Conservation (phyloP, 2,329 filamentous ascomycete species). For the Aspergillus tanneri region DNA sequence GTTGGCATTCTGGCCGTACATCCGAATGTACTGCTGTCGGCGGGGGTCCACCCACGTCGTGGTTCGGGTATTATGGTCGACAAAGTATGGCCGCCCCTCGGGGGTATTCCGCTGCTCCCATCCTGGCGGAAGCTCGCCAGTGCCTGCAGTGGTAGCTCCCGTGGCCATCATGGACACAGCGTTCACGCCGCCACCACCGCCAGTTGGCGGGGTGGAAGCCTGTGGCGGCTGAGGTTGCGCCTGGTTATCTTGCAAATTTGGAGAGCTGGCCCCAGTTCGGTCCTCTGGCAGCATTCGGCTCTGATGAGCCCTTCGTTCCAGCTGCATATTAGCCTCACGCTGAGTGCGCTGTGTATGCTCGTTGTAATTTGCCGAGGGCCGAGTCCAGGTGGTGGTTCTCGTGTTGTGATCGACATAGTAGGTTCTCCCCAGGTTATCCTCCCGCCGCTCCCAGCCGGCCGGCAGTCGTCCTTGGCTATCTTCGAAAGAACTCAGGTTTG, state of each 20-base stretch:
- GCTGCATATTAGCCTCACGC: conserved; percentile 85
- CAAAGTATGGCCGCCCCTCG: conserved; percentile 92
- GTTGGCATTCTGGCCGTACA: conserved; percentile 86
- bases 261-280: conserved; percentile 88
- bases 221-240: conserved; percentile 37
- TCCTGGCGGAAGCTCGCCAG: conserved; percentile 87
- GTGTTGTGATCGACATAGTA: conserved; percentile 99
- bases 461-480: conserved; percentile 92
- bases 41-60: conserved; percentile 98
- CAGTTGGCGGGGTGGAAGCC: conserved; percentile 43
- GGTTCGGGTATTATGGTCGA: conserved; percentile 96
- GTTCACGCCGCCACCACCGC: conserved; percentile 47
- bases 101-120: conserved; percentile 97
- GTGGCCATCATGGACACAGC: conserved; percentile 88
- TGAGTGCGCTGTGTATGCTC: conserved; percentile 73
- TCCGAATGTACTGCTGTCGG: conserved; percentile 95
- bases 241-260: conserved; percentile 61
- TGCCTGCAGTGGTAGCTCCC: conserved; percentile 88
- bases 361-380: conserved; percentile 76
- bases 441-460: conserved; percentile 90
- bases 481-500: conserved; percentile 85
- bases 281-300: conserved; percentile 95
- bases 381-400: conserved; percentile 91
- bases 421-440: conserved; percentile 90
- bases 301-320: conserved; percentile 90